Evolutionary conservation across 106 monocot genomes (phyloP).

Genomic region (Dendrobium huoshanense): DNA sequence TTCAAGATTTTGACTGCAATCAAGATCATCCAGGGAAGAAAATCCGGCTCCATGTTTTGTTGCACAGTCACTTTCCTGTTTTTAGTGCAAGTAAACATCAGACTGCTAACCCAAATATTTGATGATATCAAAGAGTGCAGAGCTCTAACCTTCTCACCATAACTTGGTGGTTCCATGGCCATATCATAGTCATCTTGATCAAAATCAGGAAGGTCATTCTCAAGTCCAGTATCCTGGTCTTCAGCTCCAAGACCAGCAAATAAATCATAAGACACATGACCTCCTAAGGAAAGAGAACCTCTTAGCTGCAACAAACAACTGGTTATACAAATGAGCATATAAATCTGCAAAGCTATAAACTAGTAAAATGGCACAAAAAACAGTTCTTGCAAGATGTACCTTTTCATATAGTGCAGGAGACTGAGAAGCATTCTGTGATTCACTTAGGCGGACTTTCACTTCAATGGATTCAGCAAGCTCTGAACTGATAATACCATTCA

Average conservation of each 20-base stretch:
- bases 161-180: slow-evolving; percentile 31
- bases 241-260: slow-evolving; percentile 35
- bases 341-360: neutral
- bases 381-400: slow-evolving; percentile 29
- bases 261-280: slow-evolving; percentile 21
- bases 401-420: slow-evolving; percentile 62
- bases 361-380: slow-evolving; percentile 2
- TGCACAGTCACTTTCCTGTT: slow-evolving; percentile 16
- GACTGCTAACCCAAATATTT: neutral
- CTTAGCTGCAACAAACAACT: slow-evolving; percentile 49
- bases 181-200: slow-evolving; percentile 34
- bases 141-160: slow-evolving; percentile 40
- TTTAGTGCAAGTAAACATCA: neutral
- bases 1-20: slow-evolving; percentile 61
- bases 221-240: slow-evolving; percentile 30
- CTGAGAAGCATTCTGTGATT: slow-evolving; percentile 22
- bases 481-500: slow-evolving; percentile 35
- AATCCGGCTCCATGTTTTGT: slow-evolving; percentile 22
- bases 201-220: slow-evolving; percentile 39
- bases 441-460: slow-evolving; percentile 11
- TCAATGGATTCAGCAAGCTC: slow-evolving; percentile 41
- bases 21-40: slow-evolving; percentile 29
- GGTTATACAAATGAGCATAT: slow-evolving; percentile 1
- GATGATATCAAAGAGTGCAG: neutral
- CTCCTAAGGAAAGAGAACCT: slow-evolving; percentile 58